phyloP scores from a whole-genome alignment of 1,139 yeast genomes.

The Pichia sp. region DNA sequence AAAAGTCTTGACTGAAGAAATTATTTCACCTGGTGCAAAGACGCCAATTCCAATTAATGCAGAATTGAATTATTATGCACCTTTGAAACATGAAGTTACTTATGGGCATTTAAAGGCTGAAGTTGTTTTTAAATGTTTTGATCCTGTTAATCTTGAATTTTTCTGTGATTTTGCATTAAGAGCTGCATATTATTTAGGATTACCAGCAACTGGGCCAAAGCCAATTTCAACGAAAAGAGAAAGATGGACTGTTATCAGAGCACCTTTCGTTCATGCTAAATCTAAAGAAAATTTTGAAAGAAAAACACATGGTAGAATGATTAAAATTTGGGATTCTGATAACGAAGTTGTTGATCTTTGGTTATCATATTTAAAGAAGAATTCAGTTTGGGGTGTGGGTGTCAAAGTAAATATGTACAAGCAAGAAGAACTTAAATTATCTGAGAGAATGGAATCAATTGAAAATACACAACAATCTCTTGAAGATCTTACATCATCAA shows the following conservation, averaged over 20 bases:
- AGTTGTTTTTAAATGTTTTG: constrained; percentile 66
- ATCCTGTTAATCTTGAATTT: constrained; percentile 61
- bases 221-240: constrained; percentile 70
- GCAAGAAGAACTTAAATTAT: constrained; percentile 46
- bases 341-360: constrained; percentile 80
- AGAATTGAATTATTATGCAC: constrained; percentile 75
- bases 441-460: constrained; percentile 28
- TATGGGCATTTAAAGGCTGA: constrained; percentile 71
- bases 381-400: constrained; percentile 76
- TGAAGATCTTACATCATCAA: constrained; percentile 17
- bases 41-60: constrained; percentile 79
- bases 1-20: constrained; percentile 34
- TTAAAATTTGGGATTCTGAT: constrained; percentile 77
- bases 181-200: constrained; percentile 83
- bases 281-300: constrained; percentile 92
- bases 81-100: constrained; percentile 59
- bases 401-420: constrained; percentile 67
- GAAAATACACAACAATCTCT: constrained; percentile 19
- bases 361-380: constrained; percentile 72
- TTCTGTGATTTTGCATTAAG: constrained; percentile 82
- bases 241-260: constrained; percentile 87
- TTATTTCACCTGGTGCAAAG: constrained; percentile 25
- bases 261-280: constrained; percentile 94
- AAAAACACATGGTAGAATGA: constrained; percentile 66
- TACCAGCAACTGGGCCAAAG: constrained; percentile 68